phyloP scores from a whole-genome alignment of 2,329 filamentous ascomycete species.

The Talaromyces sp. region DNA sequence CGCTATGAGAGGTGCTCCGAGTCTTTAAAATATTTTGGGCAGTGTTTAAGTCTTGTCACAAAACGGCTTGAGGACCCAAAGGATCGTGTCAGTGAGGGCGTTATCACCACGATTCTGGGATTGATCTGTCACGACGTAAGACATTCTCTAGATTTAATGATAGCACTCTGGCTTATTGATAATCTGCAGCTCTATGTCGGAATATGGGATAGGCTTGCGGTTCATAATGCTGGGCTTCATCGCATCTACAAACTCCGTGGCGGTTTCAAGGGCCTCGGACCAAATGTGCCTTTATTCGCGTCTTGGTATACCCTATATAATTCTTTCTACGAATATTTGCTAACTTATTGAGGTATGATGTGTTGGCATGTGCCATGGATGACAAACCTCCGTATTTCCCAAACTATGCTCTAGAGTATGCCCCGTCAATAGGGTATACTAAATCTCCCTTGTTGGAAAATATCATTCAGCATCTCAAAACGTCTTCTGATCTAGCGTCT shows the following conservation, averaged over 20 bases:
- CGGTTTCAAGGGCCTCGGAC: constrained; percentile 12
- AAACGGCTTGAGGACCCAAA: constrained; percentile 14
- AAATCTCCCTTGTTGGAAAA: background rate
- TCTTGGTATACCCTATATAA: constrained; percentile 1
- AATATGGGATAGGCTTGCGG: constrained; percentile 15
- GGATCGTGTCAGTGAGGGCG: constrained; percentile 14
- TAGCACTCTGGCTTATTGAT: background rate
- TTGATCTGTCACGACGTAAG: constrained; percentile 21
- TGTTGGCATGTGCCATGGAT: constrained; percentile 1
- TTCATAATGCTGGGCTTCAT: constrained; percentile 18
- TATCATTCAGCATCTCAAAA: background rate
- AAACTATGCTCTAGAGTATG: constrained; percentile 1
- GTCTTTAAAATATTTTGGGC: constrained; percentile 17
- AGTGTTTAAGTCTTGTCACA: constrained; percentile 15
- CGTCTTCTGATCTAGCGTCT: background rate
- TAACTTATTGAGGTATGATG: constrained; percentile 3
- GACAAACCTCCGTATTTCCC: constrained; percentile 3
- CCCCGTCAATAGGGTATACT: background rate
- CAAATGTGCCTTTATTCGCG: constrained; percentile 4
- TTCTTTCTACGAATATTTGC: background rate
- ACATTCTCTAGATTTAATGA: background rate
- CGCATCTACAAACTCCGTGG: constrained; percentile 15
- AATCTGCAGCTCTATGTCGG: constrained; percentile 15
- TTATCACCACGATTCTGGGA: constrained; percentile 17
- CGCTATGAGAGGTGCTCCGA: constrained; percentile 18